Conservation (phyloP, 805 yeast species). For the Candida boidinii region DNA sequence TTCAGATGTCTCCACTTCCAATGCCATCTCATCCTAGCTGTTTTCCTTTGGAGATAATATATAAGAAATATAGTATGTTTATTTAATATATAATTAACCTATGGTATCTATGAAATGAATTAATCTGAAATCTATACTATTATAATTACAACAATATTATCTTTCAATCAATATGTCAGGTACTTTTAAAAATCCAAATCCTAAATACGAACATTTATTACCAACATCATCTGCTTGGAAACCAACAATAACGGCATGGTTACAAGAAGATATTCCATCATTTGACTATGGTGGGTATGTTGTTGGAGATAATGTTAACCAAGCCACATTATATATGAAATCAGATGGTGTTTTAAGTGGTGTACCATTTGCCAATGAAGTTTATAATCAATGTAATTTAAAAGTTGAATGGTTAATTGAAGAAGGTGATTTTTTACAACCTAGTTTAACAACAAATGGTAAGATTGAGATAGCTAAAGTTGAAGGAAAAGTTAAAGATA, state of each 20-base stretch:
- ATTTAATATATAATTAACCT: no score
- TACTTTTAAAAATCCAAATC: constrained; percentile 22
- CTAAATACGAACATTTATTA: constrained; percentile 42
- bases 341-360: constrained; percentile 76
- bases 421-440: constrained; percentile 58
- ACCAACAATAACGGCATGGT: constrained; percentile 62
- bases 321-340: constrained; percentile 77
- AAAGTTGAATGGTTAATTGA: constrained; percentile 60
- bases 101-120: no score
- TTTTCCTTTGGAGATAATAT: no score
- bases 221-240: constrained; percentile 82
- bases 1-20: no score
- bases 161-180: no score
- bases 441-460: constrained; percentile 27
- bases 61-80: no score
- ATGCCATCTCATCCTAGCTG: no score
- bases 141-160: no score
- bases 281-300: constrained; percentile 94
- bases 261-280: constrained; percentile 85
- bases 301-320: constrained; percentile 67
- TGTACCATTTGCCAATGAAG: constrained; percentile 83
- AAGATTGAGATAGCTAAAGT: constrained; percentile 73
- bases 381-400: constrained; percentile 67
- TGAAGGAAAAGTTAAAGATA: constrained; percentile 71
- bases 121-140: no score